Percentiles rank a stretch among this genome's conserved stretches.
These are phyloP conservation scores for Diaporthe longicolla DNA, from an alignment of 2,329 filamentous ascomycete species.

Conservation along the genomic window DNA sequence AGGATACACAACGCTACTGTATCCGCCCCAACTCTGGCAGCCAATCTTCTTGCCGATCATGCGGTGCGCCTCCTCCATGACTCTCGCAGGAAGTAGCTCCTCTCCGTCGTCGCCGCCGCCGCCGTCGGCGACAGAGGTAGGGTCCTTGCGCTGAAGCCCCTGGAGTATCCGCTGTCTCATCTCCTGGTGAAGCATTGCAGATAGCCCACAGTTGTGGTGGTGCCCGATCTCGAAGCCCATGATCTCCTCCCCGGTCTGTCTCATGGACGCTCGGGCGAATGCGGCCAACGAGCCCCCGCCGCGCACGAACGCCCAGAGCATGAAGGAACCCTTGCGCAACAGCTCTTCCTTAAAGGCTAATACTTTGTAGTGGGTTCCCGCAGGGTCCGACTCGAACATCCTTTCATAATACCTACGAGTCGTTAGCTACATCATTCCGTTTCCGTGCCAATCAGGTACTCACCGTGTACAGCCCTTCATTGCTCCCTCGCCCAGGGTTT, in stretches of 20 bases:
- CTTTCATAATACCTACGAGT: constrained; percentile 11
- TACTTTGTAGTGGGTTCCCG: constrained; percentile 30
- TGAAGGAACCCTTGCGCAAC: constrained; percentile 35
- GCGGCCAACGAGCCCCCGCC: constrained; percentile 15
- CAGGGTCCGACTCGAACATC: constrained; percentile 29
- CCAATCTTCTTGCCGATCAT: constrained; percentile 36
- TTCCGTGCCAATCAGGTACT: not conserved
- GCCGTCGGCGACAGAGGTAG: not conserved
- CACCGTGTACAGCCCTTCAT: constrained; percentile 23
- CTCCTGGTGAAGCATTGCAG: constrained; percentile 35
- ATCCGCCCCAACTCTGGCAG: constrained; percentile 36
- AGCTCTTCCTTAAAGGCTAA: constrained; percentile 40
- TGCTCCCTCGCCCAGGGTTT: constrained; percentile 26
- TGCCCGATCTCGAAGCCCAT: constrained; percentile 24
- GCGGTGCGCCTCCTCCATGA: constrained; percentile 26
- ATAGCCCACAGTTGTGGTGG: constrained; percentile 11
- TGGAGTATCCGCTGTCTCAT: constrained; percentile 28
- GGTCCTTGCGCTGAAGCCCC: not conserved
- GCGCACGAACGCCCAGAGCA: constrained; percentile 40
- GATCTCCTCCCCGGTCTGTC: constrained; percentile 26
- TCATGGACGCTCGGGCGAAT: constrained; percentile 4
- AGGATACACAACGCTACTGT: constrained; percentile 17
- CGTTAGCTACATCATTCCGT: not conserved
- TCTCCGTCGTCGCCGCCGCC: not conserved
- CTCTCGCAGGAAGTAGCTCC: not conserved